Conservation (phyloP, 148 eudicot genomes). For the Linanthus parryae region DNA sequence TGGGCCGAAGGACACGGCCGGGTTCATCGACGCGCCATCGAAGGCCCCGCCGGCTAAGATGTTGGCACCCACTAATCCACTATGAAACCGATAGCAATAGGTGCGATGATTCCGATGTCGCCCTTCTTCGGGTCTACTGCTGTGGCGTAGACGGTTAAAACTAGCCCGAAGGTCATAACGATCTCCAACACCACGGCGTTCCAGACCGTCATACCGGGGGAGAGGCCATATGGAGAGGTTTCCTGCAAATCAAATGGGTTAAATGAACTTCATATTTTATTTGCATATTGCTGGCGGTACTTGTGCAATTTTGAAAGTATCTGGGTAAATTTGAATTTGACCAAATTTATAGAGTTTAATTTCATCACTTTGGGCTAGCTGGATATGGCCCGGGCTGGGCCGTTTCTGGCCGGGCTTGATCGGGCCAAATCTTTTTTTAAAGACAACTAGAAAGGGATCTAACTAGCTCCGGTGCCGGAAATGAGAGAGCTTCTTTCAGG, state of each 20-base stretch:
- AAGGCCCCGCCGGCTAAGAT: constrained; percentile 87
- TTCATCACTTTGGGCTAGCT: no score
- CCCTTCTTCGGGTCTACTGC: constrained; percentile 86
- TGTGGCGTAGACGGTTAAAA: constrained; percentile 78
- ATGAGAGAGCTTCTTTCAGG: no score
- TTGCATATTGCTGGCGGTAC: no score
- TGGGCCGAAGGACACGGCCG: constrained; percentile 84
- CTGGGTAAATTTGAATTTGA: no score
- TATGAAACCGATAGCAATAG: constrained; percentile 73
- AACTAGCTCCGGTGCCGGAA: no score
- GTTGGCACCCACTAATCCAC: constrained; percentile 91
- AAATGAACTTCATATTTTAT: not conserved
- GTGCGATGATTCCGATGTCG: constrained; percentile 68
- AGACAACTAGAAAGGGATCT: no score
- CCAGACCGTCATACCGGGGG: constrained; percentile 57
- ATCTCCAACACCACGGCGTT: constrained; percentile 81
- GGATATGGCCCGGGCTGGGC: no score
- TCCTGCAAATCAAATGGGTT: constrained; percentile 29
- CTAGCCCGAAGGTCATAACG: constrained; percentile 86
- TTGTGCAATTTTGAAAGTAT: no score
- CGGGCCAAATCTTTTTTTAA: no score
- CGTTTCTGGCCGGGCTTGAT: no score
- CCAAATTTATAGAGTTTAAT: no score
- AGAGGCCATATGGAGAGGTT: constrained; percentile 71
- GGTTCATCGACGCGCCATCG: constrained; percentile 91